Conservation (phyloP, 2,329 filamentous ascomycete genomes). For the Neobulgaria alba region DNA sequence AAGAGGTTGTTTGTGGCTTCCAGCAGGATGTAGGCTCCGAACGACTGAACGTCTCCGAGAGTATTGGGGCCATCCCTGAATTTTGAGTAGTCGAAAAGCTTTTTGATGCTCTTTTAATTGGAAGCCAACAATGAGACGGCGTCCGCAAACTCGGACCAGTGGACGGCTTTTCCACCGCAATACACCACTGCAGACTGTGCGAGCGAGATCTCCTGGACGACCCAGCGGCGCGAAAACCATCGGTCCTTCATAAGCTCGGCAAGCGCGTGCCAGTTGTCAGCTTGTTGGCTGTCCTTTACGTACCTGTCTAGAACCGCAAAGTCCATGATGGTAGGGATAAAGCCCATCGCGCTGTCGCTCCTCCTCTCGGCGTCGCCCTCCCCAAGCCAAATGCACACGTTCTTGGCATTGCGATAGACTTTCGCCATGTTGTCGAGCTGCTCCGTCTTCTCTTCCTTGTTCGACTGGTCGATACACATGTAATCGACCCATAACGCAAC, state of each 20-base stretch:
- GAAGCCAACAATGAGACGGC: neutral
- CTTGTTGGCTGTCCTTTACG: slow-evolving; percentile 8
- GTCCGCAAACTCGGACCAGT: neutral
- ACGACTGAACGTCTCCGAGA: neutral
- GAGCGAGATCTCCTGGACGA: neutral
- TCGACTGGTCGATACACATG: slow-evolving; percentile 29
- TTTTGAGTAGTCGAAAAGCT: neutral
- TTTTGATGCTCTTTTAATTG: neutral
- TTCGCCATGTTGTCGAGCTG: slow-evolving; percentile 31
- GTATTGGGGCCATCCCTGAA: neutral
- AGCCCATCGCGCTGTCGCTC: slow-evolving; percentile 27
- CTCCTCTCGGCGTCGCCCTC: slow-evolving; percentile 21
- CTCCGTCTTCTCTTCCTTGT: slow-evolving; percentile 25
- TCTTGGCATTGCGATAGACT: slow-evolving; percentile 28
- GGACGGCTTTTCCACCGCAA: neutral
- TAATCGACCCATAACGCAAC: slow-evolving; percentile 34
- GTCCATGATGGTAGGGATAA: slow-evolving; percentile 28
- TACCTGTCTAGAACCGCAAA: slow-evolving; percentile 27
- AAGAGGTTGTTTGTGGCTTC: too few relatives aligned
- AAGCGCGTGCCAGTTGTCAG: neutral
- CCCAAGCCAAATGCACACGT: slow-evolving; percentile 25
- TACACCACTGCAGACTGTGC: neutral
- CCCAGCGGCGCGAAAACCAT: slow-evolving; percentile 1
- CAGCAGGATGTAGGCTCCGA: neutral
- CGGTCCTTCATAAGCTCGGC: neutral